Percentiles rank a stretch among this genome's conserved stretches.
Evolutionary conservation across 2,329 filamentous ascomycete species (phyloP).

Genomic region (Akanthomyces dipterigenus): DNA sequence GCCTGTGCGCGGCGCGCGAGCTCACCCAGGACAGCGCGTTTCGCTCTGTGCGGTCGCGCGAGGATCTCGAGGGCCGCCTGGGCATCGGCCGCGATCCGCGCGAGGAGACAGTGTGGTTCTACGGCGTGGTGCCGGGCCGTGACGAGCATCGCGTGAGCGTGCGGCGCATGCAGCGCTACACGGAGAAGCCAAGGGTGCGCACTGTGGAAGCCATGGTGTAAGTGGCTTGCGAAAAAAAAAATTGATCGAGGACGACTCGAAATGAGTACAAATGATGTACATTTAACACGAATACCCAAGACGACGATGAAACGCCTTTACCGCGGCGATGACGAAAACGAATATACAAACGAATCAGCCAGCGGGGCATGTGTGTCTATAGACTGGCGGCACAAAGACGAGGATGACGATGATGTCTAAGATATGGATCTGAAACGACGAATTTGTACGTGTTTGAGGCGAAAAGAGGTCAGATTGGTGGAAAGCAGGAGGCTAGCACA

Average conservation of each 20-base stretch:
- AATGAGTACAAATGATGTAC: not conserved
- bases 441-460: not conserved
- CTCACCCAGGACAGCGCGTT: conserved; percentile 69
- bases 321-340: not conserved
- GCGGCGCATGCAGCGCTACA: conserved; percentile 37
- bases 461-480: not conserved
- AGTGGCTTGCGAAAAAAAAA: conserved; percentile 13
- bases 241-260: not conserved
- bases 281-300: not conserved
- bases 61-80: conserved; percentile 62
- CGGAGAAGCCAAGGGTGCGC: conserved; percentile 28
- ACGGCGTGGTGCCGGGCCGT: conserved; percentile 35
- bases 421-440: not conserved
- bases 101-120: conserved; percentile 46
- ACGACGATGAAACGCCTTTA: not conserved
- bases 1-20: conserved; percentile 67
- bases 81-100: conserved; percentile 43
- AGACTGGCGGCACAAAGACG: not conserved
- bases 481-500: not conserved
- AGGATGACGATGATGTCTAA: not conserved
- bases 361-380: not conserved
- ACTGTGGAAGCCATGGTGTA: conserved; percentile 22
- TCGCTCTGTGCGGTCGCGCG: conserved; percentile 57
- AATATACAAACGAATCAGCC: not conserved
- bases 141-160: conserved; percentile 38